phyloP scores from a whole-genome alignment of 2,329 filamentous ascomycete genomes.

The Cytospora piceicola region DNA sequence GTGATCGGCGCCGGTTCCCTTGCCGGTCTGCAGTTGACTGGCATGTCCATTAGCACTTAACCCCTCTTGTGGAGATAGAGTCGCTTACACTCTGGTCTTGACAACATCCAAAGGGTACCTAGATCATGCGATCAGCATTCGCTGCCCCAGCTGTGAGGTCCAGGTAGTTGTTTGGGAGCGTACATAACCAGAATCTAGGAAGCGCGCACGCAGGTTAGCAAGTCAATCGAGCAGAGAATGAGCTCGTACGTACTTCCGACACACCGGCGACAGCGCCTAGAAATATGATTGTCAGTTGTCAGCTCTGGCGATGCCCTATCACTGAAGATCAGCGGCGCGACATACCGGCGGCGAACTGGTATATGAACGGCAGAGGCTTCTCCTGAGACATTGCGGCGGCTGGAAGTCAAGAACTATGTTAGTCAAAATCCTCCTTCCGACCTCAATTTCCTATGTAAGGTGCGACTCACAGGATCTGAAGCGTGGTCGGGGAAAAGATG shows the following conservation, averaged over 20 bases:
- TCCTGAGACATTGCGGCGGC: constrained; percentile 59
- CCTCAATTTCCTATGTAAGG: neutral
- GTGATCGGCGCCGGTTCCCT: constrained; percentile 72
- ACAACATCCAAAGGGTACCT: constrained; percentile 99
- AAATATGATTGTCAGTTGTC: constrained; percentile 37
- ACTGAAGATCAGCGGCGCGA: constrained; percentile 36
- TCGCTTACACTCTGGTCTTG: constrained; percentile 89
- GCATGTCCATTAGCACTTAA: constrained; percentile 25
- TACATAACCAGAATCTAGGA: constrained; percentile 85
- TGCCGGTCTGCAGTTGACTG: constrained; percentile 85
- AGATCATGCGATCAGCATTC: constrained; percentile 31
- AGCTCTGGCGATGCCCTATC: constrained; percentile 31
- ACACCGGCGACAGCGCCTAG: constrained; percentile 92
- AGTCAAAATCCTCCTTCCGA: neutral
- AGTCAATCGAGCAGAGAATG: constrained; percentile 29
- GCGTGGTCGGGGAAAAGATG: constrained; percentile 9
- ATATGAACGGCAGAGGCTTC: constrained; percentile 85
- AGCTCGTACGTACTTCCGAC: constrained; percentile 74
- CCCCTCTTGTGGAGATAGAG: constrained; percentile 6
- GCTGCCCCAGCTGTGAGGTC: constrained; percentile 31
- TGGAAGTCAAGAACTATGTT: neutral
- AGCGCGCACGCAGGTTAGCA: constrained; percentile 33
- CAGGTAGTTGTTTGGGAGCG: constrained; percentile 37
- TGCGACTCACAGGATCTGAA: constrained; percentile 22
- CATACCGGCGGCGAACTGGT: constrained; percentile 92